Evolutionary conservation across 768 basidiomycete genomes (phyloP), one percentile per base, ranked within the genome.

Genomic region (Chalciporus piperatus): DNA sequence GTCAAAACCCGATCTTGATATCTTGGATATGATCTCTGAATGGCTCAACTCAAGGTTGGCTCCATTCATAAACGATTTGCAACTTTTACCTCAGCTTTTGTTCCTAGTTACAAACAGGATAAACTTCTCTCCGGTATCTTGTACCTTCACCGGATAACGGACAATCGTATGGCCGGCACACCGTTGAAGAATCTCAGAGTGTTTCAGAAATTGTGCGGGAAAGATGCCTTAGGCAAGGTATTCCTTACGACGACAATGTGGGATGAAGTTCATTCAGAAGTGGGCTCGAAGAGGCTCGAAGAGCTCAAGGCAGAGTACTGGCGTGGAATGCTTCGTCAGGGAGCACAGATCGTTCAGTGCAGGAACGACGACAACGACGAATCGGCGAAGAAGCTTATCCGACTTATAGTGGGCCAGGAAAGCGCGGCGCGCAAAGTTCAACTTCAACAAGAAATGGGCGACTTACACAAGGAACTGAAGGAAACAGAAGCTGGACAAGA

Each of bases 131-230:
- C 27, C 67, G 72, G 67, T 2, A 64, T 76, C 23, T 16, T 76
- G 17, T 76, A 74, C 50, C 51, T 75, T 13, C 74, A 76, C 50
- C 65, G 70, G 14, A 76, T 76, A 35, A 62, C 71, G 8, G 72
- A 74, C 39, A 68, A 69, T 45, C 64, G 72, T 1, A 67, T 75
- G 65, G 61, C 60, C 0, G 74, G 69, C 17, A 58, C 68, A 1
- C 60, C 70, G 0, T 45, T 64, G 22, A 70, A 59, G 37, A 27
- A 27, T 27, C 27, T 27, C 9, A 27, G 9, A 4, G 60, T 71
- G 57, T 73, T 76, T 43, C 19, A 9, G 27, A 27, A 9, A 27
- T 27, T 68, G 4, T 69, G 68, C 19, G 66, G 70, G 51, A 16
- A 49, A 50, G 44, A 59, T 52, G 44, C 72, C 55, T 45, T 70